Evolutionary conservation across 192 early-diverging fungal species (phyloP).

Genomic region (Backusella australiensis): DNA sequence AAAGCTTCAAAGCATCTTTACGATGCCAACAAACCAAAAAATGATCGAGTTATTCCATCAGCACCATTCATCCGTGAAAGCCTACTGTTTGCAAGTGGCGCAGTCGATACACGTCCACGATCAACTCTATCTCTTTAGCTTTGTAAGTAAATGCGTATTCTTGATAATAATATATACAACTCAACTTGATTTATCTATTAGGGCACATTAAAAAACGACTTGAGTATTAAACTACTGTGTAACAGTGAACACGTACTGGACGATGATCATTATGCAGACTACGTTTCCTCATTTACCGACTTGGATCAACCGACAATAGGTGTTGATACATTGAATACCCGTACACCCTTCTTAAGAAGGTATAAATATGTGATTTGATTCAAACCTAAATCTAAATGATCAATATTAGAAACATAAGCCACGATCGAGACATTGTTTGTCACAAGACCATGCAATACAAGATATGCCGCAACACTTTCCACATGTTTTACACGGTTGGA

Average conservation of each 20-base stretch:
- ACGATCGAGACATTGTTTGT: constrained; percentile 52
- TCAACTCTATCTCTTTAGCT: constrained; percentile 27
- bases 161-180: too few relatives aligned
- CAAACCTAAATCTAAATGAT: too few relatives aligned
- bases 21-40: constrained; percentile 58
- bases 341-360: constrained; percentile 38
- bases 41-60: constrained; percentile 48
- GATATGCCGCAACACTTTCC: constrained; percentile 96
- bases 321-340: constrained; percentile 7
- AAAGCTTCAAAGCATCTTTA: constrained; percentile 43
- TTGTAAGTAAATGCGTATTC: constrained; percentile 17
- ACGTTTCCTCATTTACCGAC: constrained; percentile 32
- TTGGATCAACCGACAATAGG: constrained; percentile 23
- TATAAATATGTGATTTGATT: constrained; percentile 13
- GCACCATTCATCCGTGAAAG: not conserved
- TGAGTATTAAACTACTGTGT: constrained; percentile 26
- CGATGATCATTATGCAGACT: constrained; percentile 18
- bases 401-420: not conserved
- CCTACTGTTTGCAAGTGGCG: constrained; percentile 26
- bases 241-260: constrained; percentile 16
- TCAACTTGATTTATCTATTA: not conserved
- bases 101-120: constrained; percentile 23
- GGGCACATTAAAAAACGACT: constrained; percentile 10
- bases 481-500: constrained; percentile 65
- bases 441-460: constrained; percentile 88